Conservation (phyloP, 2,329 filamentous ascomycete genomes). For the Penicillium occitanis region DNA sequence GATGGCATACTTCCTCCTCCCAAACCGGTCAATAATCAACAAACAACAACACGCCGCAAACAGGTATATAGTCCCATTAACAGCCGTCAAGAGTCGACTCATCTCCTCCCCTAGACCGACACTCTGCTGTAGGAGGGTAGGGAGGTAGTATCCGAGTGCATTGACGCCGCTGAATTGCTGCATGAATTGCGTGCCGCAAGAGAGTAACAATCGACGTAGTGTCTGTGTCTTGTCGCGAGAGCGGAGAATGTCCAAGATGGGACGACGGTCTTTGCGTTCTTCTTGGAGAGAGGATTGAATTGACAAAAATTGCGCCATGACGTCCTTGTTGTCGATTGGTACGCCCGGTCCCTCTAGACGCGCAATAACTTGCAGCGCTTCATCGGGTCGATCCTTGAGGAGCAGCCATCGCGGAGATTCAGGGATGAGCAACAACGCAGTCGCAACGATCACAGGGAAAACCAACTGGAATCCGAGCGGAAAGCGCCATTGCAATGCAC, state of each 20-base stretch:
- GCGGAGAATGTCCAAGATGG: neutral
- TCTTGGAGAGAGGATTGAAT: neutral
- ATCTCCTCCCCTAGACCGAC: neutral
- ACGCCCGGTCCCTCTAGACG: neutral
- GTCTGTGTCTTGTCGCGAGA: neutral
- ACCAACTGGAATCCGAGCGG: neutral
- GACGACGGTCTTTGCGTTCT: neutral
- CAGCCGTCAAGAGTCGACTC: slow-evolving; percentile 22
- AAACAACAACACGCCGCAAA: slow-evolving; percentile 21
- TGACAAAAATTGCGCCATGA: neutral
- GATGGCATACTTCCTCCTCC: slow-evolving; percentile 22
- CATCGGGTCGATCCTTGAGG: neutral
- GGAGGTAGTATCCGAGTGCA: neutral
- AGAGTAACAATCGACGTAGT: neutral
- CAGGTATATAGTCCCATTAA: slow-evolving; percentile 24
- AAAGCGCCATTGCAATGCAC: slow-evolving; percentile 21
- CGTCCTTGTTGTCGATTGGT: neutral
- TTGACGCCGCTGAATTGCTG: neutral
- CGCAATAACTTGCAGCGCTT: neutral
- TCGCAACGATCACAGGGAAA: neutral
- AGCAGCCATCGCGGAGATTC: neutral
- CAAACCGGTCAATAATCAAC: slow-evolving; percentile 24
- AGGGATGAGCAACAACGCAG: neutral
- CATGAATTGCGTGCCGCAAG: neutral
- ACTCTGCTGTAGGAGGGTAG: neutral